Evolutionary conservation across 164 flowering plant species (phyloP), one percentile per base, ranked within the genome.

Genomic region (Vitis amurensis): DNA sequence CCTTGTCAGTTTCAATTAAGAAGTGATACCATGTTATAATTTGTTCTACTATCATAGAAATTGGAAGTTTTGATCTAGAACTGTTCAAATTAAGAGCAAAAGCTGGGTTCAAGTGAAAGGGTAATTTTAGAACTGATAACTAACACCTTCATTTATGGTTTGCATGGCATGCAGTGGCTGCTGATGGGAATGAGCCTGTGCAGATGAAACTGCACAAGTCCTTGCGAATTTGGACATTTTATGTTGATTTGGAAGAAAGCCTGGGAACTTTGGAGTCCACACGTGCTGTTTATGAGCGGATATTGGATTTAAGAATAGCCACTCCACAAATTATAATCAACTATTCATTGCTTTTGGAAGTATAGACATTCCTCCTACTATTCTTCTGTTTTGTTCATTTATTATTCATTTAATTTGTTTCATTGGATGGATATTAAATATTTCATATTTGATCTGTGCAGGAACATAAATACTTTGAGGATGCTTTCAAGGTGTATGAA

Each of bases 311-410:
- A 63, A 85, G 86, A 67, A 95, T 95, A 65, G 98, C 99, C 58
- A 95, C 98, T 9, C 97, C 99, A 11, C 99, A 95, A 73, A 90
- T 91, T 48, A 95, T 95, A 63, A 89, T 95, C 53, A 95, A 93
- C 67, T 95, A 95, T 77, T 90, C 99, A 4, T 80, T 85, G 81
- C 88, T 91, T 70, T 76, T 95, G 62, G 99, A 95, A 84, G 99
- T 92, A 85, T 71, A 73, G 8, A 57, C 51, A 8, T 63, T 60
- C 15, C 31, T 78, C 14, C 12, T 63, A 9, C 52, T 23, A 1
- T 67, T 49, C 31, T 73, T 2, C 61, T 63, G 0, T 49, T 50
- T 47, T 31, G 44, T 29, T 30, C 52, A 4, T 8, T 55, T 69
- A 11, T 61, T 50, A 29, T 60, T 47, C 13, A 30, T 63, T 27